Base-by-base conservation (phyloP, 2,329 filamentous ascomycete species). In the Zymoseptoria passerinii region DNA sequence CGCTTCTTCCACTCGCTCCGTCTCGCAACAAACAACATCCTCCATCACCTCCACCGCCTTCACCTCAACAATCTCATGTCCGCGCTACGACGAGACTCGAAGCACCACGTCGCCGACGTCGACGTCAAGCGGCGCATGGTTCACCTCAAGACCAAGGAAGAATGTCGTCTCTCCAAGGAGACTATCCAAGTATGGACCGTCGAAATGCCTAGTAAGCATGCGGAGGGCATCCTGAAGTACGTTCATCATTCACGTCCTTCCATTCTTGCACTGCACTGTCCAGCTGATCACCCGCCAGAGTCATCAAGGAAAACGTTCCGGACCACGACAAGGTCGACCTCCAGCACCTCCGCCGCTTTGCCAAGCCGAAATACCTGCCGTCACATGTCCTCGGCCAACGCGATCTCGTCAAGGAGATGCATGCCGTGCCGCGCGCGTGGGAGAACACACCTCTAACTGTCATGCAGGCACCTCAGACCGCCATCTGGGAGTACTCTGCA, bases 201-300 rank as follows among this genome's bases (percentile, higher is more conserved):
- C 53, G 81, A 87, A 68, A 82, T 88, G 56, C 88, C 88, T 52
- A 83, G 85, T 63, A 88, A 85, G 73, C 80, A 81, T 66, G 87
- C 88, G 64, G 90, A 88, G 72, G 79, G 81, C 63, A 81, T 90
- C 68, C 82, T 94, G 69, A 84, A 81, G 88, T 91, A 76, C 72
- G 83, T 78, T 40, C 19, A 23, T 53, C 50, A 54, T 54, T 52
- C 52, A 60, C 61, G 58, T 54, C n/a, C 50, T 50, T 51, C 51
- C 48, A 2, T 4, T 23, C 23, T 23, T 4, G 6, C 54, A 53
- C 48, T 50, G 29, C 28, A 55, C 52, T 50, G 18, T 58, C 29
- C 19, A 18, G 60, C 66, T 76, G 66, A 75, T 49, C 1, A 20
- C 20, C 8, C 27, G 23, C n/a, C 70, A 79, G 76, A 68, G 69